These are phyloP conservation scores for Aspergillus hancockii DNA, from an alignment of 495 filamentous ascomycete species.

Conservation along the genomic window DNA sequence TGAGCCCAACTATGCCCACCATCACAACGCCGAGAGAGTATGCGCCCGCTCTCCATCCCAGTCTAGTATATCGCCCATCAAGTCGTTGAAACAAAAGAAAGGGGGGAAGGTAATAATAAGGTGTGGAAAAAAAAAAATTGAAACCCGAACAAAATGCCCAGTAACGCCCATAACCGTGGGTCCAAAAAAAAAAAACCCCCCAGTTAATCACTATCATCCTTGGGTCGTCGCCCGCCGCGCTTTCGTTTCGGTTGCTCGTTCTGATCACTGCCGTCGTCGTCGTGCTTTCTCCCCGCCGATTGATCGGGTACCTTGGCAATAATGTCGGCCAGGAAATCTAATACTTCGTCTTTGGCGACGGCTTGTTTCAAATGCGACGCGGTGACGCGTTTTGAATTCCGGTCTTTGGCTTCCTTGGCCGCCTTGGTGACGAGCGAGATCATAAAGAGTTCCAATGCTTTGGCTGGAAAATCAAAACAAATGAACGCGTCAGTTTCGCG, in stretches of 20 bases:
- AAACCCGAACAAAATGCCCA: background rate
- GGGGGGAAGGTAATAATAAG: conserved; percentile 6
- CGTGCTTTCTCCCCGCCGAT: conserved; percentile 55
- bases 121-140: conserved; percentile 1
- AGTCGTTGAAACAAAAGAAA: conserved; percentile 8
- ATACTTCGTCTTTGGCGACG: conserved; percentile 78
- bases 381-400: conserved; percentile 84
- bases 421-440: conserved; percentile 86
- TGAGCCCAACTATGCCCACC: conserved; percentile 23
- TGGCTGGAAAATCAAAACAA: conserved; percentile 45
- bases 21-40: conserved; percentile 31
- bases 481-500: conserved; percentile 23
- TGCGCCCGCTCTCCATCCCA: conserved; percentile 35
- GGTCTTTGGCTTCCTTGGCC: conserved; percentile 76
- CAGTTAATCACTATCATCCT: conserved; percentile 48
- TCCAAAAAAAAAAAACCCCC: no score
- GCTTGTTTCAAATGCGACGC: conserved; percentile 89
- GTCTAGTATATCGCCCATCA: conserved; percentile 35
- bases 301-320: conserved; percentile 82
- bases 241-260: conserved; percentile 54
- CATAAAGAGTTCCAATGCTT: conserved; percentile 97
- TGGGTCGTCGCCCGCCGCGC: conserved; percentile 45
- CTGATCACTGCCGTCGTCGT: conserved; percentile 51
- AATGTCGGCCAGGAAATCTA: conserved; percentile 92
- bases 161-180: background rate